Conservation (phyloP, 306 rosid species). For the Canavalia ensiformis region DNA sequence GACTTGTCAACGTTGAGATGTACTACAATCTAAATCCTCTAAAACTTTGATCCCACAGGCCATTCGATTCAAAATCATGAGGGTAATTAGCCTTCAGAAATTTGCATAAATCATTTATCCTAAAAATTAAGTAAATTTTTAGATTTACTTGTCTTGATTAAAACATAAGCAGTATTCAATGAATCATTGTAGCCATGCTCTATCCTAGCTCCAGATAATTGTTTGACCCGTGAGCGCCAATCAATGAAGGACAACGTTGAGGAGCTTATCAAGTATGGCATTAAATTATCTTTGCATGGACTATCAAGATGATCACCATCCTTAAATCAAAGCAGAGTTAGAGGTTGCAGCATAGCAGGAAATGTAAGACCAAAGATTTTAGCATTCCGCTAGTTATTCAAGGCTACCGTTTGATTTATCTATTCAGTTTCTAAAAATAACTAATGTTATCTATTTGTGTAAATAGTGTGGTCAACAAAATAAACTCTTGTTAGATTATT, state of each 20-base stretch:
- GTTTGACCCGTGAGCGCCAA: slow-evolving; percentile 42
- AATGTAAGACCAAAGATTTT: background rate
- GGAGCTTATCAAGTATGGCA: background rate
- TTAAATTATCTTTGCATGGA: background rate
- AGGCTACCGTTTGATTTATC: background rate
- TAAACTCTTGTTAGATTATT: no score
- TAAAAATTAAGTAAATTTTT: background rate
- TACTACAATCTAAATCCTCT: slow-evolving; percentile 5
- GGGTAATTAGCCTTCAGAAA: background rate
- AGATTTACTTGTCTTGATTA: background rate
- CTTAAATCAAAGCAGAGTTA: background rate
- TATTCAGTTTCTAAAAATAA: background rate
- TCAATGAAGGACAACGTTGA: background rate
- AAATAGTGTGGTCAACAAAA: no score
- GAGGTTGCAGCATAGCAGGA: background rate
- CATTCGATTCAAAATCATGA: slow-evolving; percentile 6
- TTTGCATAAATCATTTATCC: background rate
- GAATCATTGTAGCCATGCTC: slow-evolving; percentile 29
- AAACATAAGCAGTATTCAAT: slow-evolving; percentile 16
- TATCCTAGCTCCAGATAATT: slow-evolving; percentile 1
- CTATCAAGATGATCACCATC: slow-evolving; percentile 22
- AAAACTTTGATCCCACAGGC: background rate
- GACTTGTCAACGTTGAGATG: slow-evolving; percentile 11
- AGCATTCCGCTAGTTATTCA: slow-evolving; percentile 4
- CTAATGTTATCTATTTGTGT: background rate